Percentiles rank a stretch among this genome's conserved stretches.
phyloP scores from a whole-genome alignment of 352 stramenopile species.

The Peronospora tabacina region DNA sequence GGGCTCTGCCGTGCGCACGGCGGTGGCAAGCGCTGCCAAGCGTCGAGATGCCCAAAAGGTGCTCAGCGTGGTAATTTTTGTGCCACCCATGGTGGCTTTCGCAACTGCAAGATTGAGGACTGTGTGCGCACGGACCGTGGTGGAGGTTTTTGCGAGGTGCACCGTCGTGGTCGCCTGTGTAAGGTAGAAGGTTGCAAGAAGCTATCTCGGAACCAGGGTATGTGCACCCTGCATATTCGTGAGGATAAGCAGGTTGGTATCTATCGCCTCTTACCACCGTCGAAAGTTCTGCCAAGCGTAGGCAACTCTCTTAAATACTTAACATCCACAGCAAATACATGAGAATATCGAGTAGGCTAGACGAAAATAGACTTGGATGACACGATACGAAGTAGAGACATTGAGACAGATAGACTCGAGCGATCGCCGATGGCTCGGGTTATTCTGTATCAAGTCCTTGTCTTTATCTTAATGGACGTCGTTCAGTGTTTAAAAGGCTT shows the following conservation, averaged over 20 bases:
- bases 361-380: no score
- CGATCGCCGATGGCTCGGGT: no score
- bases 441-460: no score
- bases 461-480: no score
- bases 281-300: neutral
- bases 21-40: slow-evolving; percentile 74
- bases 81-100: slow-evolving; percentile 75
- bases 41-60: slow-evolving; percentile 63
- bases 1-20: slow-evolving; percentile 71
- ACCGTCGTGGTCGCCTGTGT: slow-evolving; percentile 70
- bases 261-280: neutral
- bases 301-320: no score
- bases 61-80: slow-evolving; percentile 82
- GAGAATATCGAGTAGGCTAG: no score
- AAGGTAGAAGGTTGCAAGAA: slow-evolving; percentile 86
- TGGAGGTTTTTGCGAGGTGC: slow-evolving; percentile 79
- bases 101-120: slow-evolving; percentile 81
- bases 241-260: slow-evolving; percentile 62
- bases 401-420: no score
- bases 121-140: slow-evolving; percentile 78
- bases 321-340: no score
- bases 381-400: no score
- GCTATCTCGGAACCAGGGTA: slow-evolving; percentile 78
- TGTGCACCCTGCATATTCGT: slow-evolving; percentile 87
- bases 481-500: no score